phyloP scores from a whole-genome alignment of 2,329 filamentous ascomycete genomes.

The Penicillium sp. region DNA sequence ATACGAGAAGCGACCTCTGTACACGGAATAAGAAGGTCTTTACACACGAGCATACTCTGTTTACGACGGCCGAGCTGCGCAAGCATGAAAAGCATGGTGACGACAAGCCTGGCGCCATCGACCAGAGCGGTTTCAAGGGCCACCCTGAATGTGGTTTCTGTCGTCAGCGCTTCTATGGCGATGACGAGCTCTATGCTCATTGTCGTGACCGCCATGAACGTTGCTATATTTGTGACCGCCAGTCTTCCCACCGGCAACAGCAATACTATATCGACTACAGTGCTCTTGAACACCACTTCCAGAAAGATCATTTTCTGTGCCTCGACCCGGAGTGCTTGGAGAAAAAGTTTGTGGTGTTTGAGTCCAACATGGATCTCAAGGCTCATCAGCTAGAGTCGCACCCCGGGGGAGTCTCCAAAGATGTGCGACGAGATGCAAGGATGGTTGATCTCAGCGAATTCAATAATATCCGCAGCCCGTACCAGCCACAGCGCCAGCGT shows the following conservation, averaged over 20 bases:
- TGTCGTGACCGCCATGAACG: slow-evolving; percentile 92
- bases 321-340: slow-evolving; percentile 82
- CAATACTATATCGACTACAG: slow-evolving; percentile 92
- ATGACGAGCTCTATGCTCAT: slow-evolving; percentile 90
- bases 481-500: slow-evolving; percentile 62
- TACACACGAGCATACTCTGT: slow-evolving; percentile 94
- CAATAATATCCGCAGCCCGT: slow-evolving; percentile 72
- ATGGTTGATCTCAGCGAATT: slow-evolving; percentile 85
- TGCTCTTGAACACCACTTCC: slow-evolving; percentile 80
- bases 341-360: slow-evolving; percentile 97
- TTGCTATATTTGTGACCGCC: slow-evolving; percentile 88
- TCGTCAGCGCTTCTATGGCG: slow-evolving; percentile 86
- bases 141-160: slow-evolving; percentile 96
- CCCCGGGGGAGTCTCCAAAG: slow-evolving; percentile 74
- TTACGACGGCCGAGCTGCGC: slow-evolving; percentile 73
- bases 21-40: slow-evolving; percentile 96
- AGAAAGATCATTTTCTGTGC: slow-evolving; percentile 82
- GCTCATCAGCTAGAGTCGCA: slow-evolving; percentile 86
- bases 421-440: slow-evolving; percentile 76
- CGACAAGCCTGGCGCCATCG: slow-evolving; percentile 79
- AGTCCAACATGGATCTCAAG: slow-evolving; percentile 90
- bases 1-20: slow-evolving; percentile 66
- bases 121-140: slow-evolving; percentile 94
- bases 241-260: slow-evolving; percentile 61
- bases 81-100: slow-evolving; percentile 89